Evolutionary conservation across 2,329 filamentous ascomycete genomes (phyloP), one percentile per base, ranked within the genome.

Genomic region (Elsinoe fawcettii): DNA sequence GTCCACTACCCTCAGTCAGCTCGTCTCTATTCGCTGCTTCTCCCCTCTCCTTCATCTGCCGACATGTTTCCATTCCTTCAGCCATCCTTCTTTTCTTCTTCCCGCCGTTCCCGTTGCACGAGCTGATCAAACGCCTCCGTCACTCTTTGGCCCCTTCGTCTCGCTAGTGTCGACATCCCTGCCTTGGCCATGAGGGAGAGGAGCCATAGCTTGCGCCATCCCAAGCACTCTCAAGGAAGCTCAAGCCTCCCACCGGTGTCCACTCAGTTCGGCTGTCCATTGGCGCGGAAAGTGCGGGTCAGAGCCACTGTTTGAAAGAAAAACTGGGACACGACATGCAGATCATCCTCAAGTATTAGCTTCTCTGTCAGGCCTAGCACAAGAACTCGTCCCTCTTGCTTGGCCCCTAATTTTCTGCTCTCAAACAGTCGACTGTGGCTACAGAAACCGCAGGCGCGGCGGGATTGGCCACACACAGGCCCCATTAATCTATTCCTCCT

Each of bases 401-500:
- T 51, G 47, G 47, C 47, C 47, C 49, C 49, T 53, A 37, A 30
- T 53, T 37, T 37, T 7, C 30, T 22, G 20, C 32, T 20, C 27
- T 53, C 27, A 23, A 39, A 53, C 49, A 53, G n/a, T 25, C 49
- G 30, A n/a, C 30, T 34, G 14, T 34, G 7, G n/a, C 27, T 7
- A 11, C 18, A 30, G 25, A 53, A 20, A 37, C 49, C 5, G 5
- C 5, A 9, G 9, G 9, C 9, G 32, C 30, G 49, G 49, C 32
- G 49, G 30, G 30, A 39, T 53, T 53, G 49, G 49, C 32, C 49
- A 36, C 49, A 9, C 8, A 22, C 30, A 39, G 49, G 49, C 49
- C 46, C 49, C 49, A 53, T 53, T 25, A 53, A 53, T 53, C 49
- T 53, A 53, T 53, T 53, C 49, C 49, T 39, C 32, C 49, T 53